Conservation (phyloP, 345 rosid species). For the Gossypium herbaceum region DNA sequence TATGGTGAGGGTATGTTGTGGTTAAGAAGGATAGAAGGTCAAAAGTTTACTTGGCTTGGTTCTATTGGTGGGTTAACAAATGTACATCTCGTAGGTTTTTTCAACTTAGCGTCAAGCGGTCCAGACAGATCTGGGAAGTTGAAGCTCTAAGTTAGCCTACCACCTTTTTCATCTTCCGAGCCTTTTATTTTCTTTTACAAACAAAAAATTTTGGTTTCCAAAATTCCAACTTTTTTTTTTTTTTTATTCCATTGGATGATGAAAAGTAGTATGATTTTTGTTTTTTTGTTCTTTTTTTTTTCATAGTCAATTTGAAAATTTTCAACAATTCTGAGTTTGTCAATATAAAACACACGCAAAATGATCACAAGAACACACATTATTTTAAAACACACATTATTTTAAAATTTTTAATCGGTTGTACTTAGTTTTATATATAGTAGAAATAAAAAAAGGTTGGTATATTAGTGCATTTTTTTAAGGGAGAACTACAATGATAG, state of each 20-base stretch:
- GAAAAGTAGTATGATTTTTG: too few relatives aligned
- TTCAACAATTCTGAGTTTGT: not conserved
- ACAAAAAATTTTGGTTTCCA: not conserved
- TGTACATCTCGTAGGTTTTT: not conserved
- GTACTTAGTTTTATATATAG: too few relatives aligned
- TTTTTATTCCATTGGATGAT: not conserved
- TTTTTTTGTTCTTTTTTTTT: not conserved
- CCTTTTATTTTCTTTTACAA: too few relatives aligned
- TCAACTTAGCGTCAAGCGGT: not conserved
- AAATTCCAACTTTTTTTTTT: not conserved
- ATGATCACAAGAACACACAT: too few relatives aligned
- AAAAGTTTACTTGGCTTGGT: not conserved
- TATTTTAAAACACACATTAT: too few relatives aligned
- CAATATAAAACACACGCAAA: too few relatives aligned
- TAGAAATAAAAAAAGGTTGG: too few relatives aligned
- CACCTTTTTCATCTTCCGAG: not conserved
- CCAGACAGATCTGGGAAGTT: conserved; percentile 7
- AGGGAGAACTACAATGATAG: rapidly evolving
- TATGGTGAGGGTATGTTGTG: not conserved
- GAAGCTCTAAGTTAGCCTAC: not conserved
- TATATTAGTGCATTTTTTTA: too few relatives aligned
- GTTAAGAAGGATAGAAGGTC: not conserved
- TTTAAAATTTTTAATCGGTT: too few relatives aligned
- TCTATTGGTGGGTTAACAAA: not conserved
- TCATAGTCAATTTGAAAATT: not conserved